Evolutionary conservation across 2,329 filamentous ascomycete species (phyloP).

Genomic region (Arthrobotrys sphaeroides): DNA sequence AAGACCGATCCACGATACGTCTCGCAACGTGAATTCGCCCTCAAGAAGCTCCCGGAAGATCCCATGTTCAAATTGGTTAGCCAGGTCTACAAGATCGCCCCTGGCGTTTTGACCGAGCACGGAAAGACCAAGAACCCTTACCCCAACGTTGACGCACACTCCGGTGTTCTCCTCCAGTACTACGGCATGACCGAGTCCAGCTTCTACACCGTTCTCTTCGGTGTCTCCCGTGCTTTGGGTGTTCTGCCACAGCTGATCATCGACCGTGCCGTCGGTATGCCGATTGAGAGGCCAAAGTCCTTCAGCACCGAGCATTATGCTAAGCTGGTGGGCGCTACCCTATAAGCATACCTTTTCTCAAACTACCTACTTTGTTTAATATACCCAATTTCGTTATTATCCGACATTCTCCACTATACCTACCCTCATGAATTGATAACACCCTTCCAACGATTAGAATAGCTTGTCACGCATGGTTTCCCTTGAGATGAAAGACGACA

Average conservation of each 20-base stretch:
- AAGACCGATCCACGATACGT: slow-evolving; percentile 99
- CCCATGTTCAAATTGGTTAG: slow-evolving; percentile 99
- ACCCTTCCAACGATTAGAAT: slow-evolving; percentile 31
- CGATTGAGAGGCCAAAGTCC: slow-evolving; percentile 98
- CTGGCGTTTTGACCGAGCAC: slow-evolving; percentile 96
- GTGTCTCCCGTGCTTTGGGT: slow-evolving; percentile 96
- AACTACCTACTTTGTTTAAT: neutral
- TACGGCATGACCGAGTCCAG: slow-evolving; percentile 98
- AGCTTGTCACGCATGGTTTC: neutral
- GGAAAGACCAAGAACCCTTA: slow-evolving; percentile 99
- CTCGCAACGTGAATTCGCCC: slow-evolving; percentile 96
- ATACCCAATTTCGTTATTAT: neutral
- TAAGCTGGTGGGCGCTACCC: slow-evolving; percentile 88
- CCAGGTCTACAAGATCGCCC: slow-evolving; percentile 99
- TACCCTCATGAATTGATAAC: slow-evolving; percentile 23
- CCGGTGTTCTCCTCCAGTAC: slow-evolving; percentile 98
- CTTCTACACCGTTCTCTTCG: slow-evolving; percentile 99
- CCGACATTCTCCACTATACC: neutral
- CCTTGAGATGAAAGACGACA: slow-evolving; percentile 17
- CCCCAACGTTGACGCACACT: slow-evolving; percentile 99
- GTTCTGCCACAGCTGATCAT: slow-evolving; percentile 99
- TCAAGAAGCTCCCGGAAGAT: slow-evolving; percentile 92
- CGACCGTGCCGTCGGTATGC: slow-evolving; percentile 94
- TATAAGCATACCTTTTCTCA: slow-evolving; percentile 66
- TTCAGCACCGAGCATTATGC: slow-evolving; percentile 98